Percentiles rank a stretch among this genome's conserved stretches.
Evolutionary conservation across 148 eudicot species (phyloP).

Genomic region (Vaccinium darrowii): DNA sequence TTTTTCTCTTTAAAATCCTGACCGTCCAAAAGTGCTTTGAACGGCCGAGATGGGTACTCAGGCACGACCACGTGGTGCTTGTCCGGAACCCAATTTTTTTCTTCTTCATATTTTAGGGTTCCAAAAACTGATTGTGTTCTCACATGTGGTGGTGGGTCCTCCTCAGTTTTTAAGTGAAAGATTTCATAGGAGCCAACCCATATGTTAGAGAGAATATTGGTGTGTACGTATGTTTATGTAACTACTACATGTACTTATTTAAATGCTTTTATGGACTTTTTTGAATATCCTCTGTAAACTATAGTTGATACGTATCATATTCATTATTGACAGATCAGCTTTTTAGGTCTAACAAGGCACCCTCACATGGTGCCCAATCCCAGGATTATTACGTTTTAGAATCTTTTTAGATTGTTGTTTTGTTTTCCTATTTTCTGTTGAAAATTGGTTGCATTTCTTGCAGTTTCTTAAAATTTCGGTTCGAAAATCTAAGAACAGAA

Average conservation of each 20-base stretch:
- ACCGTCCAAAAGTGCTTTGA: too few species aligned
- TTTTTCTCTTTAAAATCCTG: too few species aligned
- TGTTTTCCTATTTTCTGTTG: neutral
- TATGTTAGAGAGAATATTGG: neutral
- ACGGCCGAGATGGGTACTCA: too few species aligned
- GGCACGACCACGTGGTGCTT: too few species aligned
- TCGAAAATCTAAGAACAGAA: neutral
- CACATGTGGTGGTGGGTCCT: neutral
- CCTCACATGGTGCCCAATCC: neutral
- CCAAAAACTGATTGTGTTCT: neutral
- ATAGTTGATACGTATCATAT: neutral
- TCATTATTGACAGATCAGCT: constrained; percentile 6
- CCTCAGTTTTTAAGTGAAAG: neutral
- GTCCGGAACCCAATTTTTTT: too few species aligned
- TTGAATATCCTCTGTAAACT: neutral
- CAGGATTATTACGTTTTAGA: neutral
- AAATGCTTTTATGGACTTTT: neutral
- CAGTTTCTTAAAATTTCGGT: neutral
- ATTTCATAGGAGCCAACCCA: neutral
- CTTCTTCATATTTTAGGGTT: neutral
- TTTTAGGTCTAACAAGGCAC: neutral
- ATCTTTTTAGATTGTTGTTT: neutral
- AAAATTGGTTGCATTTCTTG: neutral
- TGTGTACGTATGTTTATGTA: neutral
- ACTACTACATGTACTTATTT: neutral